Evolutionary conservation across 1,284 basidiomycete species (phyloP).

Genomic region (Trichosporon inkin): DNA sequence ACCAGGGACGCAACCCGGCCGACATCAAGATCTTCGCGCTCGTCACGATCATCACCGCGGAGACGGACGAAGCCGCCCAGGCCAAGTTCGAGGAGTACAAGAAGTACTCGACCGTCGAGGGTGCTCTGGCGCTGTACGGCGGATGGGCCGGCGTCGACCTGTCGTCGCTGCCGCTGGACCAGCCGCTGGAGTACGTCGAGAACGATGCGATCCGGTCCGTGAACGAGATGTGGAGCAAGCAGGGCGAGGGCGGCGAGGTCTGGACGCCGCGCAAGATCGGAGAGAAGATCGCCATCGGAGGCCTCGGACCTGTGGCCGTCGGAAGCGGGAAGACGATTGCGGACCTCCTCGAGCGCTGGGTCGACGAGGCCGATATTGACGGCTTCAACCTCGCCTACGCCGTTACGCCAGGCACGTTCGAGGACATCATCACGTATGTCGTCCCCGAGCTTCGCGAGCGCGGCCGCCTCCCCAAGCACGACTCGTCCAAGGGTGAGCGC

Average conservation of each 20-base stretch:
- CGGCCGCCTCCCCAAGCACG: slow-evolving; percentile 11
- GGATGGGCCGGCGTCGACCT: slow-evolving; percentile 27
- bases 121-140: slow-evolving; percentile 43
- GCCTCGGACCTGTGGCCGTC: slow-evolving; percentile 20
- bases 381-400: slow-evolving; percentile 24
- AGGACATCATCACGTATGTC: slow-evolving; percentile 20
- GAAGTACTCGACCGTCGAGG: slow-evolving; percentile 33
- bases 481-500: neutral
- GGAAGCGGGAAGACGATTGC: slow-evolving; percentile 15
- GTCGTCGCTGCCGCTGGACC: slow-evolving; percentile 13
- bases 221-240: slow-evolving; percentile 24
- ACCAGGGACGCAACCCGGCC: slow-evolving; percentile 34
- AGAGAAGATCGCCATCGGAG: slow-evolving; percentile 21
- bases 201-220: slow-evolving; percentile 22
- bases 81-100: slow-evolving; percentile 36
- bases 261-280: slow-evolving; percentile 23
- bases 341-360: slow-evolving; percentile 19
- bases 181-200: slow-evolving; percentile 23
- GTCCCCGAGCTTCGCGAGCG: slow-evolving; percentile 17
- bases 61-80: slow-evolving; percentile 41
- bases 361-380: slow-evolving; percentile 17
- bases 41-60: slow-evolving; percentile 20
- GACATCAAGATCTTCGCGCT: slow-evolving; percentile 43
- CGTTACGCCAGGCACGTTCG: slow-evolving; percentile 17
- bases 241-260: slow-evolving; percentile 13